phyloP scores from a whole-genome alignment of 352 stramenopile species.

The Pythium periplocum region DNA sequence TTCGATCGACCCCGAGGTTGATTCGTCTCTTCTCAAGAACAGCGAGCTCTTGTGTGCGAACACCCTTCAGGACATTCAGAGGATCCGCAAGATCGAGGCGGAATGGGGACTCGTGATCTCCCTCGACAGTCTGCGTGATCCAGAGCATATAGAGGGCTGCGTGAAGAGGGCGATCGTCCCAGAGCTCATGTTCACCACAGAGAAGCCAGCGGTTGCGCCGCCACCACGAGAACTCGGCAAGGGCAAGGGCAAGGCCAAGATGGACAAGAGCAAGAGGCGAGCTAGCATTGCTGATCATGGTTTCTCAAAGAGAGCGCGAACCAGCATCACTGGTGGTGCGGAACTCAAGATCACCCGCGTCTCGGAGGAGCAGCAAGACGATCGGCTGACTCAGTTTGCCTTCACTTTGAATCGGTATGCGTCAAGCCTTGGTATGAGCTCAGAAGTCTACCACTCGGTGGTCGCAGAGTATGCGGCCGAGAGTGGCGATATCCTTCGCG shows the following conservation, averaged over 20 bases:
- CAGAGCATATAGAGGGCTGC: constrained; percentile 29
- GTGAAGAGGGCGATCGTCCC: constrained; percentile 41
- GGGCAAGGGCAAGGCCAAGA: too few relatives aligned
- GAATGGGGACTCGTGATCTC: constrained; percentile 61
- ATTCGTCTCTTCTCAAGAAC: constrained; percentile 11
- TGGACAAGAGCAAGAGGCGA: too few relatives aligned
- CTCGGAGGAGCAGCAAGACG: constrained; percentile 3
- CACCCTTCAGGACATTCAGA: constrained; percentile 30
- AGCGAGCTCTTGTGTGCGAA: constrained; percentile 21
- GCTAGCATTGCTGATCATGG: too few relatives aligned
- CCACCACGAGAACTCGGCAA: constrained; percentile 12
- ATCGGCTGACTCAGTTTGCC: not conserved
- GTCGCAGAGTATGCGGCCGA: constrained; percentile 12
- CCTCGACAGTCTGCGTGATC: constrained; percentile 37
- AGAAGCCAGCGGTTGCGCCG: not conserved
- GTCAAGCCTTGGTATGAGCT: constrained; percentile 1
- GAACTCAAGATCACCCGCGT: not conserved
- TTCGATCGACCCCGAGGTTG: constrained; percentile 1
- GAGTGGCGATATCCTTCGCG: constrained; percentile 31
- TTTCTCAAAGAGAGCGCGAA: not conserved
- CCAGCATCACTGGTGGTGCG: constrained; percentile 1
- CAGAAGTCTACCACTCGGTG: not conserved
- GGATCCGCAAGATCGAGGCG: constrained; percentile 15
- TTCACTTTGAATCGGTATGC: constrained; percentile 5
- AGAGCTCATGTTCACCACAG: constrained; percentile 33